Percentiles rank a stretch among this genome's conserved stretches.
These are phyloP conservation scores for Trichoderma guizhouense DNA, from an alignment of 2,329 filamentous ascomycete species.

Conservation along the genomic window DNA sequence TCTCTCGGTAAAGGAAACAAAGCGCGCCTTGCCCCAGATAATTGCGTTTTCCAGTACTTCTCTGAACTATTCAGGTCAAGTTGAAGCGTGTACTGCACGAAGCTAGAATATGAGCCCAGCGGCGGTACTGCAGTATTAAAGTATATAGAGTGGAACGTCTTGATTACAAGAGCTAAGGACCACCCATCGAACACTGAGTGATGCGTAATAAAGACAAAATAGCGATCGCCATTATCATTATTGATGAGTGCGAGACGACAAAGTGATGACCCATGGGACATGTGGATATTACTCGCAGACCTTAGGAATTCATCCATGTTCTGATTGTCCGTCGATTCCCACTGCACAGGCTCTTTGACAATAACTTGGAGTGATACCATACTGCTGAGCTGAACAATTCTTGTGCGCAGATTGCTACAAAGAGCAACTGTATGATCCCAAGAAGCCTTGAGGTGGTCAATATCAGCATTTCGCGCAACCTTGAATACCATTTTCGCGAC, in stretches of 20 bases:
- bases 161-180: background rate
- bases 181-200: slow-evolving; percentile 13
- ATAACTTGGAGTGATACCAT: background rate
- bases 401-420: slow-evolving; percentile 8
- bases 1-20: background rate
- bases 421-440: slow-evolving; percentile 23
- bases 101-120: background rate
- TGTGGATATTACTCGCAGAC: background rate
- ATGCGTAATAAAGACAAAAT: background rate
- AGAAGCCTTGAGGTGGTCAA: slow-evolving; percentile 19
- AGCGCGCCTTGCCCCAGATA: slow-evolving; percentile 13
- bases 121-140: background rate
- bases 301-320: background rate
- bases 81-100: slow-evolving; percentile 9
- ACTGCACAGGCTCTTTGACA: background rate
- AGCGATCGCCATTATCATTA: background rate
- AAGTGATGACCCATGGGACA: background rate
- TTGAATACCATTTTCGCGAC: background rate
- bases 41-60: slow-evolving; percentile 19
- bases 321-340: background rate
- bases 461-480: slow-evolving; percentile 1
- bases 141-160: background rate
- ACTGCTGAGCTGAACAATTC: slow-evolving; percentile 1
- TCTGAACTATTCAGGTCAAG: background rate
- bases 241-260: background rate